These are phyloP conservation scores for Cladosporium velox DNA, from an alignment of 2,329 filamentous ascomycete species.

Conservation along the genomic window DNA sequence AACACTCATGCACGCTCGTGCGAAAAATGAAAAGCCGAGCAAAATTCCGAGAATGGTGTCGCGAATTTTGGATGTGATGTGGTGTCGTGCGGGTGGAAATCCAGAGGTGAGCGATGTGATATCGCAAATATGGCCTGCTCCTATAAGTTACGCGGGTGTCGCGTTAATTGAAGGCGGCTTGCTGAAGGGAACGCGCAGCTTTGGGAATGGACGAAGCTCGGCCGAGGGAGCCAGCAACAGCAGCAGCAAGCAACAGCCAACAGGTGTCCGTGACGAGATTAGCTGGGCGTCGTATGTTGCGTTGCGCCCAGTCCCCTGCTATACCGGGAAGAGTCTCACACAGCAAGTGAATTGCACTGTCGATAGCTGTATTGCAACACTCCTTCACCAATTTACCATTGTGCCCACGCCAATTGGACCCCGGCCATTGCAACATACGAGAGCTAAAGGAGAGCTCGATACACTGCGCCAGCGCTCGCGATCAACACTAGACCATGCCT, in stretches of 20 bases:
- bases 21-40: neutral
- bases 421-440: neutral
- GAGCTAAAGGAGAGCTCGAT: slow-evolving; percentile 9
- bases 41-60: neutral
- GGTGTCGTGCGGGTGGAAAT: neutral
- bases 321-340: neutral
- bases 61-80: neutral
- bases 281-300: neutral
- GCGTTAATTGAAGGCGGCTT: slow-evolving; percentile 1
- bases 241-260: neutral
- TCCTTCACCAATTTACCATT: neutral
- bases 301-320: slow-evolving; percentile 2
- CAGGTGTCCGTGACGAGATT: slow-evolving; percentile 9
- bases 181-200: slow-evolving; percentile 4
- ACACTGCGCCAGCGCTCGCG: slow-evolving; percentile 4
- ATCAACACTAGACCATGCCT: slow-evolving; percentile 16
- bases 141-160: neutral
- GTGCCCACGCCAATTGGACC: neutral
- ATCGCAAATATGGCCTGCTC: neutral
- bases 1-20: neutral
- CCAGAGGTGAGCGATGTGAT: neutral
- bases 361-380: neutral
- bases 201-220: slow-evolving; percentile 1
- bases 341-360: neutral
- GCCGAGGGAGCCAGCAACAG: slow-evolving; percentile 1